Base-by-base conservation (phyloP, 140 eudicot species). In the Erigeron philadelphicus region DNA sequence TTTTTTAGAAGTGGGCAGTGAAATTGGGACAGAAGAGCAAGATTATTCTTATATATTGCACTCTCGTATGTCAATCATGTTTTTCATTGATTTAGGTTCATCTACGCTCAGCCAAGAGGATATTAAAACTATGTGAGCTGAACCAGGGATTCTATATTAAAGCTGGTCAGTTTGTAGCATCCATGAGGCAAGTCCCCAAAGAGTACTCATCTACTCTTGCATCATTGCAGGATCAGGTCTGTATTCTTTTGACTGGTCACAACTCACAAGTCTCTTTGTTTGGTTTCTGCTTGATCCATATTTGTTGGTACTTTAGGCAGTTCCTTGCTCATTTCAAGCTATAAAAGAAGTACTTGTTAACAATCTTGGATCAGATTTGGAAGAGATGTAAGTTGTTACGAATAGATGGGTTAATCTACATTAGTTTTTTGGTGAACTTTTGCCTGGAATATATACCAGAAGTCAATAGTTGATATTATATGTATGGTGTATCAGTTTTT, bases 131-230 rank as follows among this genome's bases (percentile, higher is more conserved):
- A 59, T 93, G 98, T 68, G 87, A 93, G 78, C 61, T 78, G 57
- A 93, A 93, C 74, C 87, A 69, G 80, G 98, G 98, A 61, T 87
- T 93, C 74, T 93, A 93, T 76, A 88, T 89, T 63, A 93, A 93
- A 82, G 98, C 96, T 72, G 96, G 94, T 70, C 98, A 93, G 78
- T 93, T 86, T 85, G 87, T 82, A 38, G 95, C 98, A 58, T 89
- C 98, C 49, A 35, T 85, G 78, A 75, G 95, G 40, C 96, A 84
- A 82, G 87, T 89, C 45, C 98, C 98, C 56, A 83, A 76, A 66
- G 96, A 93, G 59, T 93, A 88, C 83, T 89, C 96, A 7, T 76
- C 84, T 50, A 86, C 98, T 50, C 96, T 93, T 77, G 82, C 90
- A 44, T 82, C 88, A 42, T 80, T 93, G 66, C 96, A 85, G 74